A percentile compares a stretch with the other conserved stretches of the same genome.
Conservation (phyloP, 768 basidiomycete species). For the Pulveroboletus sp. region DNA sequence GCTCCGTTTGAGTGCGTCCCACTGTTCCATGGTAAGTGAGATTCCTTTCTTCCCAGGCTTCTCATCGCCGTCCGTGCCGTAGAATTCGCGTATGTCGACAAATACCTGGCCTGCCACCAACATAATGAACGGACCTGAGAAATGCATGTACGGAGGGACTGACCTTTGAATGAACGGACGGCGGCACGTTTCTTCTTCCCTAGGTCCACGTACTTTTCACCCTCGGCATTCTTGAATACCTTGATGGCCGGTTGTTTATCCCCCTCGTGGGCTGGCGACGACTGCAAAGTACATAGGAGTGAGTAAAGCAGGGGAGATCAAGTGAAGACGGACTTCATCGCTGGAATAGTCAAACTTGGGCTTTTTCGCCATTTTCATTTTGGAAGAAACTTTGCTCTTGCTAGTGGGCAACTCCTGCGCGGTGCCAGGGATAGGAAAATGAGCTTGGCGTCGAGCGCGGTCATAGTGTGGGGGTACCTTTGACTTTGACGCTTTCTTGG, state of each 20-base stretch:
- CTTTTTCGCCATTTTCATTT: conserved; percentile 33
- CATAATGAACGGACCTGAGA: conserved; percentile 27
- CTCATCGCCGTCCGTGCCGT: conserved; percentile 50
- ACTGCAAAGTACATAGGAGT: conserved; percentile 21
- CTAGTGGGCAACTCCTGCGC: background rate
- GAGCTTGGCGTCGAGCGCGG: background rate
- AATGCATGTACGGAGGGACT: background rate
- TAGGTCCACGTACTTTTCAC: conserved; percentile 53
- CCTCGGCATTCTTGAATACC: conserved; percentile 21
- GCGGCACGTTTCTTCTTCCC: conserved; percentile 70
- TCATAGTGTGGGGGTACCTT: conserved; percentile 9
- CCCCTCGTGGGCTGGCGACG: conserved; percentile 3
- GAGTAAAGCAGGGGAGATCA: background rate
- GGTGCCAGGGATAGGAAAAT: background rate
- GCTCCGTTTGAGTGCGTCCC: conserved; percentile 50
- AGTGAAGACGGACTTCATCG: conserved; percentile 7
- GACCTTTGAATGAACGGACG: conserved; percentile 48
- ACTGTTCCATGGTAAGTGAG: conserved; percentile 61
- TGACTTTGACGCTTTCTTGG: conserved; percentile 1
- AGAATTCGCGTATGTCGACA: conserved; percentile 76
- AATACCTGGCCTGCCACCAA: conserved; percentile 39
- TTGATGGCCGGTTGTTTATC: background rate
- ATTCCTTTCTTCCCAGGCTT: conserved; percentile 85
- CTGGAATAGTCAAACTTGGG: conserved; percentile 21
- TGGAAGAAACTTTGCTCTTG: conserved; percentile 13